Conservation (phyloP, 1,284 basidiomycete genomes). For the Ustilago shanxiensis region DNA sequence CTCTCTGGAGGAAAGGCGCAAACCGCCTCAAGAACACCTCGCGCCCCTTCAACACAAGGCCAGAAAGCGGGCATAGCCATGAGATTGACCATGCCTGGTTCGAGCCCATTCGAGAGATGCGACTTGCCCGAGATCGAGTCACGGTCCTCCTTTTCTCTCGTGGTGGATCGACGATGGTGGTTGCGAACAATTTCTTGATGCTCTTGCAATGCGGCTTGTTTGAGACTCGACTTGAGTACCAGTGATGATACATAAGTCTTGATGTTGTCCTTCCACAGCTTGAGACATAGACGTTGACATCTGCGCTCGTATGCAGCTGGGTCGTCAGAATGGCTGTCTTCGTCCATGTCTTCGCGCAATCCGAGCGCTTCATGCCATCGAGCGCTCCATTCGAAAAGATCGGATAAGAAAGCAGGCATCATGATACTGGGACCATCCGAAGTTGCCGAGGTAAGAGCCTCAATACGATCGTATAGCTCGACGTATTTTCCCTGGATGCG, state of each 20-base stretch:
- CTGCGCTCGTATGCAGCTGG: conserved; percentile 23
- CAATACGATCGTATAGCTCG: conserved; percentile 49
- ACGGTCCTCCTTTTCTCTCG: conserved; percentile 41
- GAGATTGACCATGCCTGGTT: conserved; percentile 45
- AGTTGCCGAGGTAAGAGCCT: conserved; percentile 38
- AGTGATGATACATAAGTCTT: conserved; percentile 52
- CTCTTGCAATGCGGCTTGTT: conserved; percentile 45
- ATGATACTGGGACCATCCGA: conserved; percentile 50
- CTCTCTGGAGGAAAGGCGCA: conserved; percentile 35
- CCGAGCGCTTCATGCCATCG: conserved; percentile 48
- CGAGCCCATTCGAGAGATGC: conserved; percentile 26
- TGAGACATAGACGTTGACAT: conserved; percentile 39
- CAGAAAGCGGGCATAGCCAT: conserved; percentile 55
- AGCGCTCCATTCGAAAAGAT: conserved; percentile 45
- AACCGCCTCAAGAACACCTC: conserved; percentile 43
- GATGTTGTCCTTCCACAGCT: conserved; percentile 53
- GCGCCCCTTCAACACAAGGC: conserved; percentile 49
- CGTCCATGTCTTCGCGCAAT: conserved; percentile 38
- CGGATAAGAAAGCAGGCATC: conserved; percentile 52
- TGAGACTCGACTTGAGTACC: conserved; percentile 50
- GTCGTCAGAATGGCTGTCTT: conserved; percentile 30
- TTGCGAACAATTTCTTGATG: conserved; percentile 52
- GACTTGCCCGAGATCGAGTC: conserved; percentile 42
- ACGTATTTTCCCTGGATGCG: conserved; percentile 53
- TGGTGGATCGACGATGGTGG: conserved; percentile 42